Base-by-base conservation (phyloP, 129 eudicot genomes). In the Ambrosia artemisiifolia region DNA sequence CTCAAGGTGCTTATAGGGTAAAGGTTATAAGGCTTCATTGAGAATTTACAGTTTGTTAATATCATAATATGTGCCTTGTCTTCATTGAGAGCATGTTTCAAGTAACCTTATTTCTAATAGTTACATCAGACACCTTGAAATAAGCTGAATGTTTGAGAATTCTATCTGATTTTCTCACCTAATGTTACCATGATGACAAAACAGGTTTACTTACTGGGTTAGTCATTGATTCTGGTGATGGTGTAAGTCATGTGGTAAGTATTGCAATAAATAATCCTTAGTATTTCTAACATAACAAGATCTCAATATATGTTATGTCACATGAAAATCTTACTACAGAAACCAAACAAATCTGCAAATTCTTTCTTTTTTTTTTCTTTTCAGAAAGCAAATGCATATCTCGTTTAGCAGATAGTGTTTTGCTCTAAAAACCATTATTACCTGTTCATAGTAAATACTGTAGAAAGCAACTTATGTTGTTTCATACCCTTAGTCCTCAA, bases 141-240 rank as follows among this genome's bases (percentile, higher is more conserved):
- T 63, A 51, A 8, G 49, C 43, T 74, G 61, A 62, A 61, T n/a
- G 64, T 33, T 57, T 64, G 67, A 66, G 50, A 38, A 34, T 49
- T 49, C 28, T 62, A 16, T 73, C 0, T 56, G 57, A 48, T 19
- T 36, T 44, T 42, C 38, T 50, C 62, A 70, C 10, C 70, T 69
- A 73, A 53, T 65, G 28, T 5, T 66, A 49, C 46, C 53, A 24
- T 63, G 78, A 67, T 46, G 54, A 42, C 20, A 42, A 78, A 75
- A 70, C 94, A 94, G 99, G 99, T 79, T 83, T 94, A 63, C 87
- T 94, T 51, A 94, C 99, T 48, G 99, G 99, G 63, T 80, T 94
- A 35, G 99, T 94, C 64, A 90, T 94, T 60, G 99, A 94, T 72
- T 82, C 97, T 77, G 99, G 99, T n/a, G 99, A 94, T 84, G 99